Base-by-base conservation (phyloP, 345 rosid species). In the Iberis pinnata region DNA sequence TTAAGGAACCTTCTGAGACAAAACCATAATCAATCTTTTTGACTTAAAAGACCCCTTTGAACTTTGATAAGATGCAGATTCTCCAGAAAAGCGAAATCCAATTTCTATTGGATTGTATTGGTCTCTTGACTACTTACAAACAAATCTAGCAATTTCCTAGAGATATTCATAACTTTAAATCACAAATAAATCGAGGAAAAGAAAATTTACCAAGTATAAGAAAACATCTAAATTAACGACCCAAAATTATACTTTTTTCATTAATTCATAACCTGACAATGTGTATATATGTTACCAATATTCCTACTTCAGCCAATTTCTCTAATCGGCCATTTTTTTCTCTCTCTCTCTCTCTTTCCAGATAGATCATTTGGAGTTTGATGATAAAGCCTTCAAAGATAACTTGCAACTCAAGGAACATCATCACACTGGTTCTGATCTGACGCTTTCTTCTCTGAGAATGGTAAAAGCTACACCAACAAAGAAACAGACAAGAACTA, bases 391-490 rank as follows among this genome's bases (percentile, higher is more conserved):
- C 43, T 52, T 31, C 17, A 1, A 39, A 39, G 10, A 4, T 39
- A 39, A 16, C 66, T 47, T 67, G 56, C 5, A 25, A 31, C 5
- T 53, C 71, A 67, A 43, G 70, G 58, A 50, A 58, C 70, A 53
- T 59, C 65, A 29, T 53, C 60, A 67, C 54, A 44, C 20, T 59
- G 65, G 38, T 37, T 53, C 57, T 64, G 36, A 70, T 58, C 52
- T 72, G 27, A 16, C 63, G 47, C 48, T 51, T 58, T 65, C 73
- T 77, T 82, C 70, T 70, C 83, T 0, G 83, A 68, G 60, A 82
- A 67, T 12, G 81, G 79, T 75, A 73, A 55, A 59, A 82, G 82
- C 86, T 79, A 75, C n/a, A 3, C 48, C 67, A 46, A 46, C 53
- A 43, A 63, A 49, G 41, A 60, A 60, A 27, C 32, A 53, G 22